Evolutionary conservation across 2,329 filamentous ascomycete genomes (phyloP).

Genomic region (Dactylellina leptospora): DNA sequence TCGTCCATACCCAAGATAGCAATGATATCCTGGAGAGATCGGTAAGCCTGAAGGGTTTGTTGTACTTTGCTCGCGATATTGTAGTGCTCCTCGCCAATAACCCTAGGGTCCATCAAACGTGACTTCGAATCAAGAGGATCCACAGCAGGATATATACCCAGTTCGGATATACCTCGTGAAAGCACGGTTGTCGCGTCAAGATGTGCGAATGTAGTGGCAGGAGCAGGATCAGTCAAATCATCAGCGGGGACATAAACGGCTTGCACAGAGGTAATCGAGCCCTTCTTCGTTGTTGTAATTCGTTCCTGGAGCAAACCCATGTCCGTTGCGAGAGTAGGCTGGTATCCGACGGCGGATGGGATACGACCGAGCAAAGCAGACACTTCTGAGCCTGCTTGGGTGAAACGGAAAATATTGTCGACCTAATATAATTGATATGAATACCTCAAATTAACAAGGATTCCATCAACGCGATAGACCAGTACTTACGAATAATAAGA

Average conservation of each 20-base stretch:
- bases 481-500: slow-evolving; percentile 57
- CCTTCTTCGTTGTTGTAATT: slow-evolving; percentile 99
- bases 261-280: slow-evolving; percentile 99
- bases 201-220: slow-evolving; percentile 99
- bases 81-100: slow-evolving; percentile 99
- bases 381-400: slow-evolving; percentile 99
- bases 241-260: slow-evolving; percentile 99
- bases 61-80: slow-evolving; percentile 91
- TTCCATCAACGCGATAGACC: background rate
- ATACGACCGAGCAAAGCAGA: slow-evolving; percentile 99
- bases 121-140: slow-evolving; percentile 99
- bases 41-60: slow-evolving; percentile 99
- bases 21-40: slow-evolving; percentile 99
- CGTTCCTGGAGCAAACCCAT: slow-evolving; percentile 99
- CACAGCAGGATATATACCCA: slow-evolving; percentile 99
- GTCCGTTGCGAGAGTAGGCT: slow-evolving; percentile 96
- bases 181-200: slow-evolving; percentile 99
- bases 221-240: slow-evolving; percentile 99
- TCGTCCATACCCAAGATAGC: slow-evolving; percentile 99
- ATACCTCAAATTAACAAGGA: background rate
- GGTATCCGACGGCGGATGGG: slow-evolving; percentile 99
- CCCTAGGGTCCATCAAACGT: slow-evolving; percentile 98
- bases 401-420: slow-evolving; percentile 99
- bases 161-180: slow-evolving; percentile 99
- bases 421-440: slow-evolving; percentile 72